Evolutionary conservation across 139 green algal species (phyloP).

Genomic region (Chlamydomonas incerta): DNA sequence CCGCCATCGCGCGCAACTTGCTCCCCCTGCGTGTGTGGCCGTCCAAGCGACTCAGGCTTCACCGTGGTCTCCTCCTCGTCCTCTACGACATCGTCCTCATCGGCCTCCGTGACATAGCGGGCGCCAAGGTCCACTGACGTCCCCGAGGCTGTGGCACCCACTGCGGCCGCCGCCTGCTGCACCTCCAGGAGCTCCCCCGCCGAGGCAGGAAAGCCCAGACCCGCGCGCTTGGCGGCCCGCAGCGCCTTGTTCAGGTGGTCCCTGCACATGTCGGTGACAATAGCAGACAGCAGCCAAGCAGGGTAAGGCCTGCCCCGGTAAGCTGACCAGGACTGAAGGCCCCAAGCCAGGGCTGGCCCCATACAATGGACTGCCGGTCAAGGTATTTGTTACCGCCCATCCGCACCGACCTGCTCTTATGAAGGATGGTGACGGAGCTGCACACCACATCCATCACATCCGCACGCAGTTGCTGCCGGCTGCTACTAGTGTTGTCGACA

Average conservation of each 20-base stretch:
- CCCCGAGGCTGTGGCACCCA: too few species aligned
- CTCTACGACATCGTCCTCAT: not conserved
- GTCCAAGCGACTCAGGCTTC: too few species aligned
- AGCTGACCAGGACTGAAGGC: too few species aligned
- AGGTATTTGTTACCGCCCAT: too few species aligned
- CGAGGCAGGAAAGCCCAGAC: not conserved
- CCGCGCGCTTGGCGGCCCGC: not conserved
- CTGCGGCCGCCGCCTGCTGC: constrained; percentile 1
- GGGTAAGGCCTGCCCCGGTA: too few species aligned
- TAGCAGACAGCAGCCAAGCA: too few species aligned
- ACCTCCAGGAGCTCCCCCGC: constrained; percentile 9
- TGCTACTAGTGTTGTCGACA: constrained; percentile 19
- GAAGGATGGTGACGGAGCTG: not conserved
- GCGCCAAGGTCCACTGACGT: not conserved
- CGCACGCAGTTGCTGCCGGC: not conserved
- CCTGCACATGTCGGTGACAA: too few species aligned
- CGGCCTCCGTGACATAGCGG: not conserved
- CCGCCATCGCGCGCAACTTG: too few species aligned
- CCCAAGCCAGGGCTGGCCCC: too few species aligned
- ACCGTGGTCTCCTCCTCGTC: not conserved
- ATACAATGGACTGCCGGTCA: too few species aligned
- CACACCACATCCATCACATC: constrained; percentile 37
- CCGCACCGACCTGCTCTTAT: too few species aligned
- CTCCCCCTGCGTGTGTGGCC: too few species aligned
- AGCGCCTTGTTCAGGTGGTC: constrained; percentile 8